Base-by-base conservation (phyloP, 1,139 yeast species). In the Sugiyamaella castrensis region DNA sequence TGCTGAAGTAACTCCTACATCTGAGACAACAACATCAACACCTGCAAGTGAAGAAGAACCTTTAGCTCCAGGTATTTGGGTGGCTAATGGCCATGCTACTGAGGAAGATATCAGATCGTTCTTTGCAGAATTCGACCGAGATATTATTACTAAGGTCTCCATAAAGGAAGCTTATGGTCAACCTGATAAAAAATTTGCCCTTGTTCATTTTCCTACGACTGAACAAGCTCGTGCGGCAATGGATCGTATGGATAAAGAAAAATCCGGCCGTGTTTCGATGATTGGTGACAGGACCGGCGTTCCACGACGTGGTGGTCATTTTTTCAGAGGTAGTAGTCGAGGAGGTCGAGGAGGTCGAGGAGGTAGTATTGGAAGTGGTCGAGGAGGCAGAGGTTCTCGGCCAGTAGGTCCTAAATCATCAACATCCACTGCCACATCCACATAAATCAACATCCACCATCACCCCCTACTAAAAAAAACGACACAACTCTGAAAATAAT, bases 11-110 rank as follows among this genome's bases (percentile, higher is more conserved):
- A 13, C n/a, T n/a, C n/a, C n/a, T n/a, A n/a, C 31, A n/a, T 32
- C 36, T 8, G 37, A 19, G 38, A 31, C 16, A 9, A 46, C 32
- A 15, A 30, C 32, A 2, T 11, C 47, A 5, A 27, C 15, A 12
- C 38, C n/a, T n/a, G n/a, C n/a, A n/a, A n/a, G 9, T 9, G 43
- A 30, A 27, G 38, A 42, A 12, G 50, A 38, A 43, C 47, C 54
- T 5, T 51, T 49, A n/a, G 53, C 56, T 13, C 70, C 70, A 12
- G 73, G 71, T 4, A 58, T 71, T 19, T 71, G 74, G 73, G 60
- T 71, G 52, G 61, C 70, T 33, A 65, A 67, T 40, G 72, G 69
- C 26, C 63, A 61, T 30, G 64, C 62, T 12, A 51, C 63, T 8
- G 68, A 68, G 40, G 67, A 63, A 10, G 67, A 63, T 26, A 59